Percentiles rank a stretch among this genome's conserved stretches.
phyloP scores from a whole-genome alignment of 441 rosid genomes.

The Jatropha multifida region DNA sequence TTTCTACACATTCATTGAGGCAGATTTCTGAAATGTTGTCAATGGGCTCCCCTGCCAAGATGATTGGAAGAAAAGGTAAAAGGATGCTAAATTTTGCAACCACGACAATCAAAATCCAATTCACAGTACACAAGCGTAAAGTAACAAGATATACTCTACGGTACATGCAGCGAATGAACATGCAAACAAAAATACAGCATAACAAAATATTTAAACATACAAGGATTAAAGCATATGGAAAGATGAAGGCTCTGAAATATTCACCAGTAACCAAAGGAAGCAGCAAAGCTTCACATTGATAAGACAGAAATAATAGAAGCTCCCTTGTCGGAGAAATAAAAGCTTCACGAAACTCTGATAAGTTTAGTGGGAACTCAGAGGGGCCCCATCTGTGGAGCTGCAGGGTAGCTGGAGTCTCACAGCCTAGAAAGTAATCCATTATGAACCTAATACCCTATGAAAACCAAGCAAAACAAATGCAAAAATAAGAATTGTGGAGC shows the following conservation, averaged over 20 bases:
- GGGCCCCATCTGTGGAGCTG: constrained; percentile 85
- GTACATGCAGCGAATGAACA: background rate
- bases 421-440: constrained; percentile 51
- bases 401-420: constrained; percentile 57
- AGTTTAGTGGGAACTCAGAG: constrained; percentile 47
- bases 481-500: background rate
- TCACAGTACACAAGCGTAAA: background rate
- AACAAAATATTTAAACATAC: background rate
- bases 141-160: background rate
- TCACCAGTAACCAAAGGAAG: constrained; percentile 73
- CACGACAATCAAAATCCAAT: background rate
- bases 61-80: constrained; percentile 6
- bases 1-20: constrained; percentile 33
- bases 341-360: constrained; percentile 85
- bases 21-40: constrained; percentile 33
- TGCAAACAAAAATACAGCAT: background rate
- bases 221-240: background rate
- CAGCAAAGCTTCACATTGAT: constrained; percentile 66
- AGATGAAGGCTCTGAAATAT: constrained; percentile 13
- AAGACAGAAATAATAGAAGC: constrained; percentile 60
- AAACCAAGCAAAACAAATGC: background rate
- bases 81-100: constrained; percentile 5
- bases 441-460: background rate
- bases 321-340: constrained; percentile 88
- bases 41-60: constrained; percentile 44